These are phyloP conservation scores for Lactifluus subvellereus DNA, from an alignment of 768 basidiomycete species.

Conservation along the genomic window DNA sequence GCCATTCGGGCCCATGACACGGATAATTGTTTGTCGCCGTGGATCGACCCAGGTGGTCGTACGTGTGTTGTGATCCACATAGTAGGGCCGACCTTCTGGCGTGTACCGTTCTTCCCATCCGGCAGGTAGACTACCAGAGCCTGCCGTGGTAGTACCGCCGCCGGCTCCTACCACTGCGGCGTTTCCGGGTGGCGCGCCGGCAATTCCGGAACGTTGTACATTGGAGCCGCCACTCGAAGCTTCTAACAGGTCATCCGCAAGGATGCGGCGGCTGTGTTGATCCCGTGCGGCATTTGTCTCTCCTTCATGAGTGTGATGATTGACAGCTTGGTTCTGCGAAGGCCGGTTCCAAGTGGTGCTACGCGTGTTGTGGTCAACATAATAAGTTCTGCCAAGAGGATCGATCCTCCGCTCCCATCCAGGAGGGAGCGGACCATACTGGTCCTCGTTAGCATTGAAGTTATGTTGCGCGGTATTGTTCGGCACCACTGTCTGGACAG, in stretches of 20 bases:
- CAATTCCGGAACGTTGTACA: conserved; percentile 25
- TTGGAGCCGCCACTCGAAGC: conserved; percentile 40
- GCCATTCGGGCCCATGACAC: conserved; percentile 92
- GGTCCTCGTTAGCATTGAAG: conserved; percentile 94
- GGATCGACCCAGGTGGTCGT: conserved; percentile 99
- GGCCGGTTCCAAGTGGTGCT: conserved; percentile 98
- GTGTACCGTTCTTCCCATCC: conserved; percentile 99
- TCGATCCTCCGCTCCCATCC: conserved; percentile 99
- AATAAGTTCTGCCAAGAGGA: conserved; percentile 92
- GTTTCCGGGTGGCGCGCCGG: conserved; percentile 30
- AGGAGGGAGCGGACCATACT: conserved; percentile 80
- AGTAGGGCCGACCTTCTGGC: conserved; percentile 96
- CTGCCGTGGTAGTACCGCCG: conserved; percentile 55
- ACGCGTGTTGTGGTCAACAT: conserved; percentile 97
- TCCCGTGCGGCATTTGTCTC: conserved; percentile 84
- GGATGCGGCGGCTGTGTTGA: conserved; percentile 76
- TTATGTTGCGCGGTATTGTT: conserved; percentile 48
- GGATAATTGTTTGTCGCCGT: conserved; percentile 91
- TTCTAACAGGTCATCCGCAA: conserved; percentile 84
- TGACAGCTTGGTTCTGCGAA: conserved; percentile 66
- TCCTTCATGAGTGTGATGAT: conserved; percentile 61
- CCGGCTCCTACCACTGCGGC: conserved; percentile 44
- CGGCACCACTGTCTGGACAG: conserved; percentile 28
- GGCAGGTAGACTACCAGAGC: conserved; percentile 83
- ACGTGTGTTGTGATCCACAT: conserved; percentile 98